These are phyloP conservation scores for Aspergillus thermomutatus DNA, from an alignment of 2,329 filamentous ascomycete species.

Conservation along the genomic window DNA sequence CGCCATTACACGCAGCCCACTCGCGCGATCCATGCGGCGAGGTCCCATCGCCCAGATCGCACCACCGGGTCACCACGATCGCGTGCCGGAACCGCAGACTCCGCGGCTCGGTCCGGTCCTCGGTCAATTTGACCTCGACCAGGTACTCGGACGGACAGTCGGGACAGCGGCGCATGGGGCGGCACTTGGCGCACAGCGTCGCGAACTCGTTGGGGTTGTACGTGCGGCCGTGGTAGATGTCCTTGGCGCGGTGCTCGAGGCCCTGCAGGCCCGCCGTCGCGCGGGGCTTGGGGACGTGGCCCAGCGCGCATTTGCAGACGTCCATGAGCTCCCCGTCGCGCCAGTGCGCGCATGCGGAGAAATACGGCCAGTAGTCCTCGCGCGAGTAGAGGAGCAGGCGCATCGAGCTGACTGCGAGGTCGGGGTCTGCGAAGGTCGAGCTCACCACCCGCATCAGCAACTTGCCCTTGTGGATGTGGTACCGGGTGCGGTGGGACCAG, in stretches of 20 bases:
- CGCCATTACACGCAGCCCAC: constrained; percentile 56
- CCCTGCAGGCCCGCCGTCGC: constrained; percentile 38
- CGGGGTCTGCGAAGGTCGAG: constrained; percentile 50
- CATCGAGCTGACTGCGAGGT: constrained; percentile 50
- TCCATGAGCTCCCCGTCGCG: constrained; percentile 58
- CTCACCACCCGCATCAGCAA: constrained; percentile 59
- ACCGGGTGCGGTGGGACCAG: constrained; percentile 57
- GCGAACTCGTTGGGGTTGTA: constrained; percentile 44
- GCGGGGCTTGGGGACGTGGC: constrained; percentile 51
- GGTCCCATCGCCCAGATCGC: constrained; percentile 56
- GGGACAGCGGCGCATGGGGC: constrained; percentile 59
- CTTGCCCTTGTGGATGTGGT: constrained; percentile 51
- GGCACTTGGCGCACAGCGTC: constrained; percentile 53
- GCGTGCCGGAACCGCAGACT: constrained; percentile 54
- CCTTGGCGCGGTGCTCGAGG: constrained; percentile 42
- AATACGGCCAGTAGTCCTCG: constrained; percentile 61
- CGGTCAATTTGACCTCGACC: constrained; percentile 57
- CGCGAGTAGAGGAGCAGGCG: constrained; percentile 58
- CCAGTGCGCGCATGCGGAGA: constrained; percentile 62
- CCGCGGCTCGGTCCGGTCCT: constrained; percentile 49
- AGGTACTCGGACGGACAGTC: constrained; percentile 62
- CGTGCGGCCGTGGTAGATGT: constrained; percentile 21
- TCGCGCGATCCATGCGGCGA: constrained; percentile 47
- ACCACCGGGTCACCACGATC: constrained; percentile 60
- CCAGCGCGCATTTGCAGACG: constrained; percentile 59